Percentiles rank a stretch among this genome's conserved stretches.
Conservation (phyloP, 2,329 filamentous ascomycete genomes). For the Penicillium freii region DNA sequence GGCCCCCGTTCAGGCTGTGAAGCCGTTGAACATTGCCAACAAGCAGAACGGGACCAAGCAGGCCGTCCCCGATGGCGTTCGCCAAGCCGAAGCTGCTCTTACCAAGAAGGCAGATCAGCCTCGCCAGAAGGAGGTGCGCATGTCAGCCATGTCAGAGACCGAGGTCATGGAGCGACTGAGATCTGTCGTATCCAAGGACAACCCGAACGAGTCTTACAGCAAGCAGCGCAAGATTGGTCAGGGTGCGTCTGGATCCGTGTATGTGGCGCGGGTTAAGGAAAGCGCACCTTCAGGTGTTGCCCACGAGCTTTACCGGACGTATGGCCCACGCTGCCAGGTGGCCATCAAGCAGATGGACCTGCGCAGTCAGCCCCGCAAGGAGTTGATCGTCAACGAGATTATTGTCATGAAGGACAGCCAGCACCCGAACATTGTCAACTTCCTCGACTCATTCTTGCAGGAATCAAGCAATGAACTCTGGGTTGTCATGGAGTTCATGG, state of each 20-base stretch:
- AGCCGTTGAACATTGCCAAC: conserved; percentile 73
- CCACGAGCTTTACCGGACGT: conserved; percentile 71
- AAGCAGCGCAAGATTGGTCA: conserved; percentile 99
- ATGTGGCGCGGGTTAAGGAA: conserved; percentile 93
- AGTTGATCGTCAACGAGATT: conserved; percentile 98
- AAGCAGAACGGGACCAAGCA: conserved; percentile 57
- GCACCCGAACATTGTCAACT: conserved; percentile 98
- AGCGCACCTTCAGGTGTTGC: conserved; percentile 78
- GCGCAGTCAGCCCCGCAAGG: conserved; percentile 93
- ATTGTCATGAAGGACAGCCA: conserved; percentile 99
- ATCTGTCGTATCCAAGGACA: conserved; percentile 92
- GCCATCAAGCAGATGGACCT: conserved; percentile 99
- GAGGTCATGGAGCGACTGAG: conserved; percentile 96
- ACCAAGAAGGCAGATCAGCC: conserved; percentile 70
- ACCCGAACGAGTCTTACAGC: conserved; percentile 91
- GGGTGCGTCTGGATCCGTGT: conserved; percentile 95
- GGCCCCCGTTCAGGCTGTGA: conserved; percentile 60
- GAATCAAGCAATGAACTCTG: conserved; percentile 95
- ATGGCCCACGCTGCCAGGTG: conserved; percentile 81
- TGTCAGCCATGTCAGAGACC: conserved; percentile 96
- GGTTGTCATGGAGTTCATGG: conserved; percentile 99
- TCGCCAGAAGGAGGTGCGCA: conserved; percentile 87
- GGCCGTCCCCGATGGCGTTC: conserved; percentile 63
- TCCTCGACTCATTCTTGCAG: conserved; percentile 91
- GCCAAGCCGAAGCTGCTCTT: conserved; percentile 84